These are phyloP conservation scores for Myriosclerotinia duriaeana DNA, from an alignment of 2,329 filamentous ascomycete species.

Conservation along the genomic window DNA sequence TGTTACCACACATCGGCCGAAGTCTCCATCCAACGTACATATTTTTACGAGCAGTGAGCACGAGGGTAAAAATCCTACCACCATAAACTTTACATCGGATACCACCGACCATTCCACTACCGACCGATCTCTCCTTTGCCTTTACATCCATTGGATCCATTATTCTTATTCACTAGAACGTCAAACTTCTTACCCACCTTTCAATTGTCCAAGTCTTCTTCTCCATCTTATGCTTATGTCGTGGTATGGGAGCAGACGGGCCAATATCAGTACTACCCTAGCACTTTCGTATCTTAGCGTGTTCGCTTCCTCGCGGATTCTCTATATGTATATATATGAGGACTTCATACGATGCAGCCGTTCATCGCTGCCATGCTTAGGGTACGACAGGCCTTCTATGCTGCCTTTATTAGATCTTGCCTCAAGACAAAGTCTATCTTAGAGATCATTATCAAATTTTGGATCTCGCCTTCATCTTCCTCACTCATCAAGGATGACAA, in stretches of 20 bases:
- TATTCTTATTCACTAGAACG: not conserved
- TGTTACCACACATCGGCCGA: constrained; percentile 13
- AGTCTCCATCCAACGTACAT: not conserved
- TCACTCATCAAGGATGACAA: constrained; percentile 30
- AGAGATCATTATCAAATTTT: constrained; percentile 56
- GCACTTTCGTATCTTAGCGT: constrained; percentile 27
- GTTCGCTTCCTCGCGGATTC: constrained; percentile 24
- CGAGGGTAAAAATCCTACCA: constrained; percentile 10
- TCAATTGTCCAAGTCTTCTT: not conserved
- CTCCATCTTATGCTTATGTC: constrained; percentile 6
- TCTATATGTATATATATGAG: constrained; percentile 42
- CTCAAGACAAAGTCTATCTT: constrained; percentile 59
- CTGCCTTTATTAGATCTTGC: constrained; percentile 57
- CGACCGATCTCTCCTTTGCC: not conserved
- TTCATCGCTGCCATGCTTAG: constrained; percentile 58
- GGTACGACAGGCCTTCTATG: constrained; percentile 54
- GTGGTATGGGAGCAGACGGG: constrained; percentile 17
- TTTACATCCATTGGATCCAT: constrained; percentile 3
- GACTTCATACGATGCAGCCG: constrained; percentile 45
- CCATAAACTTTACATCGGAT: not conserved
- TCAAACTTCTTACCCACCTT: not conserved
- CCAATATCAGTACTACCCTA: constrained; percentile 15
- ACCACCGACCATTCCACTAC: not conserved
- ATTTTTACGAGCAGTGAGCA: constrained; percentile 4
- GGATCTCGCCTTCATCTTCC: constrained; percentile 46